phyloP scores from a whole-genome alignment of 768 basidiomycete genomes.

The Trametes gibbosa region DNA sequence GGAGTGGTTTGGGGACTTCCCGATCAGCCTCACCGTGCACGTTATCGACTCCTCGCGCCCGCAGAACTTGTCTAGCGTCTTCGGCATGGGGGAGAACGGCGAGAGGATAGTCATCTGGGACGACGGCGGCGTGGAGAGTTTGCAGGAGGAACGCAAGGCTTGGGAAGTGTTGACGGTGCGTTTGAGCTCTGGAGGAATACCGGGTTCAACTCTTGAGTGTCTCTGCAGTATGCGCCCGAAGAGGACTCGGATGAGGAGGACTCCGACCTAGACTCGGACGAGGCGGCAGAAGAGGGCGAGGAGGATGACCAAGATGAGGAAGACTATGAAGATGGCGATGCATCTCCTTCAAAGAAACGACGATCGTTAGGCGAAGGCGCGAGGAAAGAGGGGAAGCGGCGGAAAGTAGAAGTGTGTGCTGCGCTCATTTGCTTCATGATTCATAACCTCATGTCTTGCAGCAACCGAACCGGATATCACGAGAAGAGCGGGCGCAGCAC shows the following conservation, averaged over 20 bases:
- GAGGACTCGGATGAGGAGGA: conserved; percentile 67
- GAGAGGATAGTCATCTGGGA: conserved; percentile 90
- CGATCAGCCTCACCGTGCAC: conserved; percentile 67
- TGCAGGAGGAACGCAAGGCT: conserved; percentile 71
- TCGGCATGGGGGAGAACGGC: conserved; percentile 62
- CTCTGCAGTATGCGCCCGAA: conserved; percentile 70
- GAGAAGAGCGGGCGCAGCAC: conserved; percentile 67
- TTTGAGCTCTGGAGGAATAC: not conserved
- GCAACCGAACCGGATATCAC: conserved; percentile 57
- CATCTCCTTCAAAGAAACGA: conserved; percentile 46
- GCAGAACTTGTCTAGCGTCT: conserved; percentile 83
- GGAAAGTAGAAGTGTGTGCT: conserved; percentile 43
- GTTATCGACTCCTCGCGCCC: conserved; percentile 94
- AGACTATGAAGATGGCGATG: conserved; percentile 44
- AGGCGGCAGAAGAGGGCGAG: conserved; percentile 40
- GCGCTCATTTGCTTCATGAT: conserved; percentile 19
- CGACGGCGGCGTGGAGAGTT: conserved; percentile 73
- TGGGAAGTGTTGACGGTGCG: conserved; percentile 83
- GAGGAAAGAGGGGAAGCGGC: conserved; percentile 52
- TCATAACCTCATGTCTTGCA: conserved; percentile 22
- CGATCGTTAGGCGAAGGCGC: conserved; percentile 41
- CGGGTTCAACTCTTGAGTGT: not conserved
- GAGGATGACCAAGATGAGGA: conserved; percentile 44
- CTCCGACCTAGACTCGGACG: conserved; percentile 34
- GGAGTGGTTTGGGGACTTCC: conserved; percentile 76